A percentile compares a stretch with the other conserved stretches of the same genome.
phyloP scores from a whole-genome alignment of 2,329 filamentous ascomycete species.

The Aspergillus unguis region DNA sequence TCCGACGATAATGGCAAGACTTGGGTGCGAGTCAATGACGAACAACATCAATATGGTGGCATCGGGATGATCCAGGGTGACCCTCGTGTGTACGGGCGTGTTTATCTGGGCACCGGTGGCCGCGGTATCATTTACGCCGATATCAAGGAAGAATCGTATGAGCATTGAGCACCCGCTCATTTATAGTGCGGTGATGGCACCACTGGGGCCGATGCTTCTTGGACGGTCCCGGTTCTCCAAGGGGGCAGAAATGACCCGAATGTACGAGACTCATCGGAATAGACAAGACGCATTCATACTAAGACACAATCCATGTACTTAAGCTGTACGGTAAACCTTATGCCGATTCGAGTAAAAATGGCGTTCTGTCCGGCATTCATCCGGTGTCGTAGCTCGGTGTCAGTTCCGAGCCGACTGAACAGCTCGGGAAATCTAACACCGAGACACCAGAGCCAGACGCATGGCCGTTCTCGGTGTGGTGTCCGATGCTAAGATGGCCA shows the following conservation, averaged over 20 bases:
- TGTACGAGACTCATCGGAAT: neutral
- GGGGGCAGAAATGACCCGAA: neutral
- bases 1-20: constrained; percentile 14
- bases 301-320: neutral
- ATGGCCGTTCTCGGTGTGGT: neutral
- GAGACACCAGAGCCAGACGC: neutral
- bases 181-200: too few relatives aligned
- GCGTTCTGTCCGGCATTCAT: neutral
- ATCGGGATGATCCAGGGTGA: constrained; percentile 15
- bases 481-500: neutral
- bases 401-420: neutral
- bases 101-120: constrained; percentile 16
- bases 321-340: neutral
- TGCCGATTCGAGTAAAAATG: neutral
- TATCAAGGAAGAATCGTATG: constrained; percentile 2
- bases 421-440: constrained; percentile 7
- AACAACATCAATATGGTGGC: constrained; percentile 15
- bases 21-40: constrained; percentile 16
- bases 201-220: neutral
- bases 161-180: neutral
- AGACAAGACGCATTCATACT: too few relatives aligned
- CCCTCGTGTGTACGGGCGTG: constrained; percentile 16
- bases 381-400: constrained; percentile 2
- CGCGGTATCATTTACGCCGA: constrained; percentile 14
- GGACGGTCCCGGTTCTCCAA: neutral